A percentile compares a stretch with the other conserved stretches of the same genome.
These are phyloP conservation scores for Phyllosticta citribraziliensis DNA, from an alignment of 2,329 filamentous ascomycete species.

Conservation along the genomic window DNA sequence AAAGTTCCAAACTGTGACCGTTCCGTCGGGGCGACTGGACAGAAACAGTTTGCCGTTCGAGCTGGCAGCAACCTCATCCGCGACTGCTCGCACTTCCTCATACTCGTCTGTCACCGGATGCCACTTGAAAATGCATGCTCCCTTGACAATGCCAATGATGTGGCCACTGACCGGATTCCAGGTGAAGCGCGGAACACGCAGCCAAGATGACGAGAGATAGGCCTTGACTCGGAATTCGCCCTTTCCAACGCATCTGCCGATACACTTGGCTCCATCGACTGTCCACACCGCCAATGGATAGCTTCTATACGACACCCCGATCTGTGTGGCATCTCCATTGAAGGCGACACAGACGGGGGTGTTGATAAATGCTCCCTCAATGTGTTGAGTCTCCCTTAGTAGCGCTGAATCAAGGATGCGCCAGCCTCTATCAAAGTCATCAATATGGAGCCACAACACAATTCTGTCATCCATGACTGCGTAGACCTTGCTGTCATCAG, in stretches of 20 bases:
- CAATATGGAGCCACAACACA: background rate
- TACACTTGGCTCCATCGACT: background rate
- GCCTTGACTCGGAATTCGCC: background rate
- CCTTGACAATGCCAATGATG: background rate
- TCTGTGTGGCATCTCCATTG: background rate
- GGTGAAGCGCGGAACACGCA: background rate
- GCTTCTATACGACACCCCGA: background rate
- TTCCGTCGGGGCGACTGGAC: background rate
- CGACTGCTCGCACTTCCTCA: background rate
- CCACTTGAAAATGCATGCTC: background rate
- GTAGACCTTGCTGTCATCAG: background rate
- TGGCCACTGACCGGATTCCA: background rate
- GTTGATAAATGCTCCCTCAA: background rate
- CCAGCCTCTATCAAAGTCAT: background rate
- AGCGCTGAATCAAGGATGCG: background rate
- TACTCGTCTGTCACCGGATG: background rate
- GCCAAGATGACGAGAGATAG: background rate
- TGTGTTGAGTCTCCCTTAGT: background rate
- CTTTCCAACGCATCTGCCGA: background rate
- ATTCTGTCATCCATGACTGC: too few relatives aligned
- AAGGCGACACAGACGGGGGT: background rate
- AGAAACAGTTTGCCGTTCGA: background rate
- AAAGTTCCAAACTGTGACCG: background rate
- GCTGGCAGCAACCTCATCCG: background rate
- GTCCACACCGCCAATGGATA: background rate